phyloP scores from a whole-genome alignment of 2,329 filamentous ascomycete species.

The Cyanodermella asteris region DNA sequence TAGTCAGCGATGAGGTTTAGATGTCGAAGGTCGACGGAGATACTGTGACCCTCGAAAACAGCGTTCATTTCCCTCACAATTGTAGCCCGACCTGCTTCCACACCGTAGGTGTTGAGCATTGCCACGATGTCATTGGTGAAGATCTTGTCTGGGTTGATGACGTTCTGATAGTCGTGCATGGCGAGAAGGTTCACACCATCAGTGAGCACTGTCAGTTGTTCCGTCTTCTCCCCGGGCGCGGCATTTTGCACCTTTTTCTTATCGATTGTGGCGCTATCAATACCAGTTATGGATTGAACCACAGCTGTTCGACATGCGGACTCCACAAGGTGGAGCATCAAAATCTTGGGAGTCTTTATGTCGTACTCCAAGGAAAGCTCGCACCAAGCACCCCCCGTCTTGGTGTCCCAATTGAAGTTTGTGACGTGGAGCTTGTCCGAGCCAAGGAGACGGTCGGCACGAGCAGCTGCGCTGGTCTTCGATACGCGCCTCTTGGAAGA shows the following conservation, averaged over 20 bases:
- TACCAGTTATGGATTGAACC: constrained; percentile 65
- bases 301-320: constrained; percentile 55
- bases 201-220: constrained; percentile 45
- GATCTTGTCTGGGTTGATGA: constrained; percentile 67
- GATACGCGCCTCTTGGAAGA: constrained; percentile 10
- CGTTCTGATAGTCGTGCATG: constrained; percentile 71
- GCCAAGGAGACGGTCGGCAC: constrained; percentile 44
- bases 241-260: constrained; percentile 32
- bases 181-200: constrained; percentile 72
- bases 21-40: constrained; percentile 77
- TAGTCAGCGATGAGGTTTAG: constrained; percentile 89
- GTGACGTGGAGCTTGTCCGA: constrained; percentile 44
- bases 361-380: constrained; percentile 68
- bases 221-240: constrained; percentile 25
- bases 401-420: constrained; percentile 60
- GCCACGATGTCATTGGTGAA: constrained; percentile 84
- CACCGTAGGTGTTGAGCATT: constrained; percentile 68
- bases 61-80: constrained; percentile 70
- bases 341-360: constrained; percentile 60
- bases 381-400: constrained; percentile 50
- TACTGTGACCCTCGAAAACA: constrained; percentile 81
- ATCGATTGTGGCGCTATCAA: constrained; percentile 50
- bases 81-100: constrained; percentile 71
- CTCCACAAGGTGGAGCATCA: constrained; percentile 83
- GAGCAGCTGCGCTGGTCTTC: constrained; percentile 24